Conservation (phyloP, 805 yeast genomes). For the Teunomyces barrocoloradensis region DNA sequence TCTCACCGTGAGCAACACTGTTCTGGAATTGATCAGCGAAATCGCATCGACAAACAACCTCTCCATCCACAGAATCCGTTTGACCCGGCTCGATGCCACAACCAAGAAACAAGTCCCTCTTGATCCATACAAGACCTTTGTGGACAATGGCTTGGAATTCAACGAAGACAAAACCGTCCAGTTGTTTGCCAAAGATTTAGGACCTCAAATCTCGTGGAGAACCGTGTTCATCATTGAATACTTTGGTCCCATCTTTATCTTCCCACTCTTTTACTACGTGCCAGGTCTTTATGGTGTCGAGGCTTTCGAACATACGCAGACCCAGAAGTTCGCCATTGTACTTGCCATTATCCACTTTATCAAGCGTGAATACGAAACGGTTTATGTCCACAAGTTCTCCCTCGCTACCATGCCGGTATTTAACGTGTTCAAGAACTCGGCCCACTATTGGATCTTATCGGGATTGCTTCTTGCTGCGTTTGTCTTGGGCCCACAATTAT, state of each 20-base stretch:
- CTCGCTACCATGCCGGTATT: slow-evolving; percentile 88
- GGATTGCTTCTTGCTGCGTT: slow-evolving; percentile 59
- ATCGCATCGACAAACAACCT: slow-evolving; percentile 47
- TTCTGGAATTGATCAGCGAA: slow-evolving; percentile 41
- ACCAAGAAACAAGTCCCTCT: slow-evolving; percentile 42
- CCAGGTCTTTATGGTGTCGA: slow-evolving; percentile 34
- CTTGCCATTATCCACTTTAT: slow-evolving; percentile 71
- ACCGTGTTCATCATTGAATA: slow-evolving; percentile 88
- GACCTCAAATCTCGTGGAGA: slow-evolving; percentile 91
- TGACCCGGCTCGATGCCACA: slow-evolving; percentile 38
- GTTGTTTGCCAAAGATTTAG: slow-evolving; percentile 79
- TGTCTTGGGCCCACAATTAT: slow-evolving; percentile 34
- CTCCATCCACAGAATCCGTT: slow-evolving; percentile 31
- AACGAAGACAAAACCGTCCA: slow-evolving; percentile 30
- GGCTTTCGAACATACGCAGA: slow-evolving; percentile 42
- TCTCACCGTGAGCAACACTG: slow-evolving; percentile 28
- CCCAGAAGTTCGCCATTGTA: slow-evolving; percentile 53
- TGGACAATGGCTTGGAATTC: slow-evolving; percentile 40
- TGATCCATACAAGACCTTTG: slow-evolving; percentile 43
- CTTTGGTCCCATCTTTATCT: slow-evolving; percentile 83
- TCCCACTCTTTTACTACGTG: slow-evolving; percentile 59
- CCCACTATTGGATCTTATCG: slow-evolving; percentile 90
- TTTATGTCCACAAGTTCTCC: slow-evolving; percentile 82
- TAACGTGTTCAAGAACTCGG: slow-evolving; percentile 83
- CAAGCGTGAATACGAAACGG: slow-evolving; percentile 87